Evolutionary conservation across 148 eudicot genomes (phyloP).

Genomic region (Heliamphora exappendiculata): DNA sequence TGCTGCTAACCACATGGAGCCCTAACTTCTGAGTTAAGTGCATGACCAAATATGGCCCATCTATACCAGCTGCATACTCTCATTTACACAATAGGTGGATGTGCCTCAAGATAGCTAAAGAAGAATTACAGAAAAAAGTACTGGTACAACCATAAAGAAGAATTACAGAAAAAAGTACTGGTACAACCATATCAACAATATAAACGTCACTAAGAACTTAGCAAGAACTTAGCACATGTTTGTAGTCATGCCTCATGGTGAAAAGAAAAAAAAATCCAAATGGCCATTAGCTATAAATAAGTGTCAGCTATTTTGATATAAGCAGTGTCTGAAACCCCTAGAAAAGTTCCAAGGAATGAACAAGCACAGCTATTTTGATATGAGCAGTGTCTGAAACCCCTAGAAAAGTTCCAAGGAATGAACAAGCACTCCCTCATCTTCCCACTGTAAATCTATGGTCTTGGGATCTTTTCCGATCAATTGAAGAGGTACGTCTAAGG

Average conservation of each 20-base stretch:
- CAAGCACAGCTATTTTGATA: conserved; percentile 34
- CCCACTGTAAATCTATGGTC: conserved; percentile 55
- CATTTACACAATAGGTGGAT: background rate
- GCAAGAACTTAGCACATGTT: background rate
- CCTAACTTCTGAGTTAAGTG: background rate
- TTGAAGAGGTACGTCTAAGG: conserved; percentile 67
- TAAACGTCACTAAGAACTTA: background rate
- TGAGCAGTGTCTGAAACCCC: conserved; percentile 23
- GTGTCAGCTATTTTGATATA: background rate
- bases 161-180: background rate
- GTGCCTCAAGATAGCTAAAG: background rate
- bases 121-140: background rate
- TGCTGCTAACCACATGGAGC: background rate
- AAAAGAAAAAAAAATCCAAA: background rate
- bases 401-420: conserved; percentile 62
- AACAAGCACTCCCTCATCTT: conserved; percentile 72
- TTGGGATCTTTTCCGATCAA: conserved; percentile 54
- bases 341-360: conserved; percentile 52
- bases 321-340: conserved; percentile 33
- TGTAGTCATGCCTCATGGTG: background rate
- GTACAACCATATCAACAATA: background rate
- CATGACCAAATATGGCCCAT: background rate
- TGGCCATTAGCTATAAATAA: background rate
- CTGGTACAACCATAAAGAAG: background rate
- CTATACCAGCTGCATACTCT: background rate